Percentiles rank a stretch among this genome's conserved stretches.
phyloP scores from a whole-genome alignment of 2,329 filamentous ascomycete species.

The Aureobasidium namibiae region DNA sequence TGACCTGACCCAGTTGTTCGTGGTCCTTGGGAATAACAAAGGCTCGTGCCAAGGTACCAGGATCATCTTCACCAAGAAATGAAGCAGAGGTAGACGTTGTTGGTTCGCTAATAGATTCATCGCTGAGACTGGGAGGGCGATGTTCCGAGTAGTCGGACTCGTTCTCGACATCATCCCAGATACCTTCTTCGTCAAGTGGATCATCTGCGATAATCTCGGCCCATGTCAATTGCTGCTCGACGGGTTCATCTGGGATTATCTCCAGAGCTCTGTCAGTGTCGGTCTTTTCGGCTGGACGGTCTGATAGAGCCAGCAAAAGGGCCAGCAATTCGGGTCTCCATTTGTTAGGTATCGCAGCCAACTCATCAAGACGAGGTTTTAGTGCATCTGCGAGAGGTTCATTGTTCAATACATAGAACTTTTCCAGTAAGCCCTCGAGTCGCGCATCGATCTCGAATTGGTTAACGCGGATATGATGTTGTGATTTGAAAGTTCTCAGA shows the following conservation, averaged over 20 bases:
- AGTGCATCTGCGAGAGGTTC: constrained; percentile 71
- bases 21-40: constrained; percentile 25
- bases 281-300: constrained; percentile 66
- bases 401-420: constrained; percentile 70
- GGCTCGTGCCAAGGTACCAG: constrained; percentile 26
- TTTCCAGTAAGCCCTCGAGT: constrained; percentile 60
- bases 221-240: constrained; percentile 55
- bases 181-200: constrained; percentile 56
- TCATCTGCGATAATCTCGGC: constrained; percentile 70
- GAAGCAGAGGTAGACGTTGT: constrained; percentile 27
- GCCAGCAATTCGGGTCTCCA: constrained; percentile 75
- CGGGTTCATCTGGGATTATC: constrained; percentile 38
- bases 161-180: constrained; percentile 67
- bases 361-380: constrained; percentile 47
- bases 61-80: constrained; percentile 30
- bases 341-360: constrained; percentile 48
- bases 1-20: constrained; percentile 30
- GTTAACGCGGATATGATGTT: constrained; percentile 38
- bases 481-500: constrained; percentile 30
- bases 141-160: constrained; percentile 57
- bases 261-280: constrained; percentile 37
- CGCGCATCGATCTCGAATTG: constrained; percentile 39
- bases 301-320: constrained; percentile 71
- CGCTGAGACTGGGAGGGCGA: constrained; percentile 34
- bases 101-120: constrained; percentile 20